These are phyloP conservation scores for Amauroascus verrucosus DNA, from an alignment of 2,329 filamentous ascomycete species.

Conservation along the genomic window DNA sequence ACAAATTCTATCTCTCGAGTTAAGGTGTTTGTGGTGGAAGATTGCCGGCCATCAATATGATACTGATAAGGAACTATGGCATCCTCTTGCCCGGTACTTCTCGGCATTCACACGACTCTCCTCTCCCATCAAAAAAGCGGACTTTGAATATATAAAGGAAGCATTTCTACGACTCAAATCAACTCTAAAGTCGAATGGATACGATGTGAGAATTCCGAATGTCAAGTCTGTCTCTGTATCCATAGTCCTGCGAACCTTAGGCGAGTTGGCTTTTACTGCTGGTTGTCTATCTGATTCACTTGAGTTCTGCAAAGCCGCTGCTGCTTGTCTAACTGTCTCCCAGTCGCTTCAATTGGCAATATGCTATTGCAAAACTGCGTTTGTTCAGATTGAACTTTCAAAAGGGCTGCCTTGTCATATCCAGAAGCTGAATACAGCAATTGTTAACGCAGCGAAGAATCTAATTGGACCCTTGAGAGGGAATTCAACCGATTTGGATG, in stretches of 20 bases:
- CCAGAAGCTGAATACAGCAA: conserved; percentile 19
- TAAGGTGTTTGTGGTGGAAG: conserved; percentile 35
- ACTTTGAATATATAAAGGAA: conserved; percentile 30
- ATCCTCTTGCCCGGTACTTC: conserved; percentile 35
- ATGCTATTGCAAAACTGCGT: conserved; percentile 32
- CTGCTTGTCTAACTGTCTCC: conserved; percentile 24
- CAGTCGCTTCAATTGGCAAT: conserved; percentile 30
- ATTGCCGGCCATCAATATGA: conserved; percentile 34
- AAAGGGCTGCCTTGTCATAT: conserved; percentile 20
- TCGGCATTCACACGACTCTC: conserved; percentile 28
- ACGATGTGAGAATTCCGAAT: conserved; percentile 18
- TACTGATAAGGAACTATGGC: conserved; percentile 34
- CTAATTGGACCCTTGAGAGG: conserved; percentile 32
- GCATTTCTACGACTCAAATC: conserved; percentile 30
- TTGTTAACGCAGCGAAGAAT: conserved; percentile 27
- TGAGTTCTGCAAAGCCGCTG: conserved; percentile 27
- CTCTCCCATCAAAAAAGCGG: conserved; percentile 26
- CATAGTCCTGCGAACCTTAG: conserved; percentile 28
- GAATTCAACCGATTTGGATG: conserved; percentile 34
- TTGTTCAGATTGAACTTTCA: conserved; percentile 28
- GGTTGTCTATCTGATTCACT: conserved; percentile 32
- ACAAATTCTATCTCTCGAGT: conserved; percentile 35
- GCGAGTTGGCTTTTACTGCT: conserved; percentile 33
- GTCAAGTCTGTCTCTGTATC: conserved; percentile 23
- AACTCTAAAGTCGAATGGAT: conserved; percentile 23